Evolutionary conservation across 177 flowering plant species (phyloP), one percentile per base, ranked within the genome.

Genomic region (Vitis hybrid): DNA sequence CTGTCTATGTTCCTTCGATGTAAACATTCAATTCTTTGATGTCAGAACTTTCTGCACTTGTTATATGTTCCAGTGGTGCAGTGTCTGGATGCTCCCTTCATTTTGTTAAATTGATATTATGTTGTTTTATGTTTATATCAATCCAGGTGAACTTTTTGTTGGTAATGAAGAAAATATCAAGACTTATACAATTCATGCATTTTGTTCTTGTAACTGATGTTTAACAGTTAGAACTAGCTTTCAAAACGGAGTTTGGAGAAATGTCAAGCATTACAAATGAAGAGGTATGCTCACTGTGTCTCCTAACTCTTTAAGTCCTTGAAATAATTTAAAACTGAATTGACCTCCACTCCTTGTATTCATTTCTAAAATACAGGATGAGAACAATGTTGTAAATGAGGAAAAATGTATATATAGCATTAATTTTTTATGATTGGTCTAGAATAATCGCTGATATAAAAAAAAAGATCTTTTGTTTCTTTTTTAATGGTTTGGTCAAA

Each of bases 221-320:
- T 75, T 74, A 58, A 71, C 89, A 95, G 98, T 83, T 95, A 59
- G 96, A 90, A 70, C 69, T 91, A 74, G 87, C 89, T 72, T 81
- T 86, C 55, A 81, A 75, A 72, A 82, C 81, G 66, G 92, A 85
- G 65, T 75, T 83, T 69, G 92, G 86, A 56, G 90, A 90, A 51
- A 70, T 58, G 11, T 59, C 87, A 66, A 72, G 69, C 73, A 65
- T 70, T 74, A 70, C 81, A 64, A 67, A 53, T 68, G 83, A 86
- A 56, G 93, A 90, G 98, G 98, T 90, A 72, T 65, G 57, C 53
- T 51, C 52, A n/a, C 73, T 26, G 18, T 22, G 49, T 49, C 53
- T 12, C 22, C 5, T 59, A 2, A 2, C 18, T 60, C 5, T 50
- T 15, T 11, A 10, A 10, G 6, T 29, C 73, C 18, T 5, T 31